Evolutionary conservation across 2,329 filamentous ascomycete species (phyloP).

Genomic region (Botrytis medusae): DNA sequence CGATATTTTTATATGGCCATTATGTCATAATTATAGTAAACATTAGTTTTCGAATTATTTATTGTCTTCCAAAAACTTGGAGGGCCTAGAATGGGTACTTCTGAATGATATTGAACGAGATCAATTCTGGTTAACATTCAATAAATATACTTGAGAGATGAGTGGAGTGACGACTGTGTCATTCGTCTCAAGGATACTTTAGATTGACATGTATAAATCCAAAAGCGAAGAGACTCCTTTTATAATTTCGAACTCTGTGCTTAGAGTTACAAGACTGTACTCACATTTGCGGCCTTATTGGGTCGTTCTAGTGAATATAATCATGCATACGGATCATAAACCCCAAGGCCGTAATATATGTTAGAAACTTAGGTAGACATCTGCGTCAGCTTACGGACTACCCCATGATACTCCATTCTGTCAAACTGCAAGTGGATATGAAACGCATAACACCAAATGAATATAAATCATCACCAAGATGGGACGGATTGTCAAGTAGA

Average conservation of each 20-base stretch:
- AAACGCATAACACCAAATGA: neutral
- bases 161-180: neutral
- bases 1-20: neutral
- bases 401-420: neutral
- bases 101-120: neutral
- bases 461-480: neutral
- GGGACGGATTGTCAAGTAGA: neutral
- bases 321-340: neutral
- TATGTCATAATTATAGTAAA: accelerated
- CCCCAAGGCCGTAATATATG: neutral
- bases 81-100: neutral
- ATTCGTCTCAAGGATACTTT: no score
- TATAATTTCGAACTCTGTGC: neutral
- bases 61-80: neutral
- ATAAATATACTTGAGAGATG: neutral
- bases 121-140: neutral
- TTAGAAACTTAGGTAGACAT: neutral
- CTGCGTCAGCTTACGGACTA: neutral
- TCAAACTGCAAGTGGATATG: neutral
- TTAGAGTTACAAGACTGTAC: no score
- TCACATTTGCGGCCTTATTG: neutral
- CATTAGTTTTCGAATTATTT: accelerated
- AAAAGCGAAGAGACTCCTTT: neutral
- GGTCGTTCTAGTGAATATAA: accelerated
- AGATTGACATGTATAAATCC: neutral